These are phyloP conservation scores for Chaetomium cochliodes DNA, from an alignment of 495 filamentous ascomycete genomes.

Conservation along the genomic window DNA sequence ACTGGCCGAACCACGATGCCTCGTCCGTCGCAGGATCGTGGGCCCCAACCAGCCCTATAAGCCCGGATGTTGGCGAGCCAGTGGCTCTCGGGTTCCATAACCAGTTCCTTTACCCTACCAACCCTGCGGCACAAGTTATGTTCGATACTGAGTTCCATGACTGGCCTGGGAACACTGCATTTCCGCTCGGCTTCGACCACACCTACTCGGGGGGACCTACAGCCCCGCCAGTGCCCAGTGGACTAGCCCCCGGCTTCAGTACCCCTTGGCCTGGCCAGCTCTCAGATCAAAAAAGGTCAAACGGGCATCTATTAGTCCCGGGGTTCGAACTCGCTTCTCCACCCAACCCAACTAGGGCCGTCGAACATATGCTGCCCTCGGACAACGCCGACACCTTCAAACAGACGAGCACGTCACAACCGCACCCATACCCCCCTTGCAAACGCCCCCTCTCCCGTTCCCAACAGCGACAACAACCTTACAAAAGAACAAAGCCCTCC, in stretches of 20 bases:
- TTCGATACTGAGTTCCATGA: neutral
- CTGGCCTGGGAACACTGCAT: neutral
- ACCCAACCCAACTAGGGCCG: neutral
- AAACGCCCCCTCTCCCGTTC: neutral
- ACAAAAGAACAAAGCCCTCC: neutral
- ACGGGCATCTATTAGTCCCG: neutral
- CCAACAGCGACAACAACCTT: neutral
- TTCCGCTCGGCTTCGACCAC: neutral
- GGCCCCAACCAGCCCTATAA: slow-evolving; percentile 13
- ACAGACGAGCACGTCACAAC: neutral
- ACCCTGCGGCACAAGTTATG: neutral
- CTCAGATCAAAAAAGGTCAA: neutral
- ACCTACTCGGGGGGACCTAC: neutral
- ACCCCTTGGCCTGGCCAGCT: neutral
- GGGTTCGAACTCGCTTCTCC: neutral
- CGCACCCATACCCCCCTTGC: neutral
- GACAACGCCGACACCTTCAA: too few relatives aligned
- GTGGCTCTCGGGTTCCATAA: neutral
- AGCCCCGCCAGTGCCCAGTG: neutral
- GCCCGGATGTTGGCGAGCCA: neutral
- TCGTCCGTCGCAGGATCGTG: neutral
- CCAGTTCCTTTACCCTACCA: neutral
- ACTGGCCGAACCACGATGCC: neutral
- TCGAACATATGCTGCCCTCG: neutral
- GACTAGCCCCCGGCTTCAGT: neutral